These are phyloP conservation scores for Butyriboletus appendiculatus DNA, from an alignment of 1,284 basidiomycete genomes.

Conservation along the genomic window DNA sequence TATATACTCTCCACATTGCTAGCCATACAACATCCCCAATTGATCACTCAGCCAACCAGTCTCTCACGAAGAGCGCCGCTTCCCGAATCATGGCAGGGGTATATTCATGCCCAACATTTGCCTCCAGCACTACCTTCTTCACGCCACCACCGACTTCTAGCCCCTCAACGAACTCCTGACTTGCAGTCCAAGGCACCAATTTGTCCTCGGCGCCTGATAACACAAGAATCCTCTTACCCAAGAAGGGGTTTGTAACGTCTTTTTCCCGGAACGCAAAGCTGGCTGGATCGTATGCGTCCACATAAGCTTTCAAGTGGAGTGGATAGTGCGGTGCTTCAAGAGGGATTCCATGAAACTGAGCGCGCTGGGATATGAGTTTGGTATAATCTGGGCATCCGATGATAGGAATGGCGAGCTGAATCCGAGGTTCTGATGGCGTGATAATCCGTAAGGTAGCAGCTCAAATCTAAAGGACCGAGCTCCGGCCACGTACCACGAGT, in stretches of 20 bases:
- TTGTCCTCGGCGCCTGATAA: slow-evolving; percentile 62
- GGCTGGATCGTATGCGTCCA: slow-evolving; percentile 49
- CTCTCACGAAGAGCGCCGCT: slow-evolving; percentile 47
- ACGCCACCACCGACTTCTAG: slow-evolving; percentile 54
- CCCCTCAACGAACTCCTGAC: slow-evolving; percentile 51
- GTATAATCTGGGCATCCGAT: slow-evolving; percentile 81
- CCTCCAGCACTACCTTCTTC: slow-evolving; percentile 49
- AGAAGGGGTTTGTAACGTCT: slow-evolving; percentile 55
- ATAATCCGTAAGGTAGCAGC: background rate
- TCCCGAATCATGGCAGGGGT: slow-evolving; percentile 53
- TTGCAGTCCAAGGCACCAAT: slow-evolving; percentile 64
- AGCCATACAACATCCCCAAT: background rate
- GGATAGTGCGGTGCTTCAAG: slow-evolving; percentile 63
- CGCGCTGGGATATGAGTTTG: slow-evolving; percentile 61
- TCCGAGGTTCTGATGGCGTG: slow-evolving; percentile 56
- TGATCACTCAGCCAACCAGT: slow-evolving; percentile 27
- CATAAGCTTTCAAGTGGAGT: slow-evolving; percentile 46
- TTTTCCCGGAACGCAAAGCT: slow-evolving; percentile 39
- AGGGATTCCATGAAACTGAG: slow-evolving; percentile 44
- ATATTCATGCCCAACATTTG: slow-evolving; percentile 53
- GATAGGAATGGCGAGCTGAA: slow-evolving; percentile 74
- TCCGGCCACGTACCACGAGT: slow-evolving; percentile 48
- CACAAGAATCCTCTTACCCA: slow-evolving; percentile 68
- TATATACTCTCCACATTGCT: background rate
- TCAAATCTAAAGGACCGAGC: background rate